These are phyloP conservation scores for Bjerkandera adusta DNA, from an alignment of 1,284 basidiomycete species.

Conservation along the genomic window DNA sequence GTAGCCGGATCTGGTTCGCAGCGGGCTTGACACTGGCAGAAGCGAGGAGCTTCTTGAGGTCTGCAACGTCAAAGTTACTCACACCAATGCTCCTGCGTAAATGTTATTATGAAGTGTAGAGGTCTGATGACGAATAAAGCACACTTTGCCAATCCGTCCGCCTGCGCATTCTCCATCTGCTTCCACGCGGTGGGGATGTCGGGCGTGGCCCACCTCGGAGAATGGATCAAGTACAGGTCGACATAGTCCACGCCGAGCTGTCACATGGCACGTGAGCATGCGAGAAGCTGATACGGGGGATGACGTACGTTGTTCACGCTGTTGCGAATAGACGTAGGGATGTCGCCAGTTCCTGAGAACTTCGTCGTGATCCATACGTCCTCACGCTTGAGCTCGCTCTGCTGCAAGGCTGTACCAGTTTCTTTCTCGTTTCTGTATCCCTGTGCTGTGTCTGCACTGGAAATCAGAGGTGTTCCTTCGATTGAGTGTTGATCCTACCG, in stretches of 20 bases:
- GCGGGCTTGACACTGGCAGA: conserved; percentile 60
- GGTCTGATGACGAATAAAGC: conserved; percentile 13
- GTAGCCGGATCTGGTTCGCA: conserved; percentile 60
- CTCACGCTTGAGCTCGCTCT: conserved; percentile 32
- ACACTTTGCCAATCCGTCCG: conserved; percentile 56
- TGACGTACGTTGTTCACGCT: conserved; percentile 1
- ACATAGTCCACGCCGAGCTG: conserved; percentile 66
- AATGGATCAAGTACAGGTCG: conserved; percentile 72
- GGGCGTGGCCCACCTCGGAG: conserved; percentile 43
- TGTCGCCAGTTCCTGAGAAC: conserved; percentile 55
- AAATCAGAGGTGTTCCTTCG: neutral
- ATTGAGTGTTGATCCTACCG: neutral
- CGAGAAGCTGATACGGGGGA: conserved; percentile 1
- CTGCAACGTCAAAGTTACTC: conserved; percentile 62
- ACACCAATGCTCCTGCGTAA: conserved; percentile 74
- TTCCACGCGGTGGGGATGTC: conserved; percentile 62
- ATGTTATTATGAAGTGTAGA: neutral
- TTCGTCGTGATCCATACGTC: conserved; percentile 45
- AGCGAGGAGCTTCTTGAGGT: conserved; percentile 54
- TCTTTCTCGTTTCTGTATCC: neutral
- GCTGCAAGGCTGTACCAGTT: conserved; percentile 33
- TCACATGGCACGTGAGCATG: conserved; percentile 1
- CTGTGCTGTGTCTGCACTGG: neutral
- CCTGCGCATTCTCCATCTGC: conserved; percentile 56
- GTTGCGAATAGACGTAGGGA: conserved; percentile 45